Evolutionary conservation across 2,329 filamentous ascomycete genomes (phyloP), one percentile per base, ranked within the genome.

Genomic region (Ceratocystis huliohia): DNA sequence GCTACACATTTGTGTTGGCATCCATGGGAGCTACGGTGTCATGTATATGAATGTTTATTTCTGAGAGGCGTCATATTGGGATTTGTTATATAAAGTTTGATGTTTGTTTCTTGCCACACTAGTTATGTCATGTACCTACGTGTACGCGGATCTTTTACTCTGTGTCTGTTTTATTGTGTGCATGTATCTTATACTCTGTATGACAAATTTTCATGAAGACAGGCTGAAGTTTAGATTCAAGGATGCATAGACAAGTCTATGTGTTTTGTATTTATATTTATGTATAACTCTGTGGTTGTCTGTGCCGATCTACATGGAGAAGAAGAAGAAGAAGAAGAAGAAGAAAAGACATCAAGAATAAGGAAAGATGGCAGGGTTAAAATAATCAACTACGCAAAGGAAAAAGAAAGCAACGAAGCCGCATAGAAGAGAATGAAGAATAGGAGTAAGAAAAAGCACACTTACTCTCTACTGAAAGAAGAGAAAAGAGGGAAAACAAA

Each of bases 401-500:
- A 28, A 22, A 10, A 28, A 25, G 3, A 50, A 28, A 17, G 20
- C 22, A 53, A 10, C 22, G 22, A 25, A 28, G 48, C 22, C n/a
- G 0, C 20, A 28, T 7, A 28, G 8, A 15, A 53, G 8, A 3
- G 20, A 10, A 41, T 41, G 37, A 41, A 41, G 37, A 1, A 13
- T 3, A 15, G 13, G 37, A 41, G 37, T 13, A 41, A 41, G 37
- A 15, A 41, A 41, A 15, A 41, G 37, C 37, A 41, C 37, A 13
- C 10, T 4, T 13, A 41, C 37, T 41, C 37, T 41, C 8, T 10
- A 13, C 3, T 13, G 10, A 59, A 65, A 28, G 10, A 37, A 59
- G 46, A 13, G 10, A 66, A 63, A 56, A 63, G 46, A 59, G 46
- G 1, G 17, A 66, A 63, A 63, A 56, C 61, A 53, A 50, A 25